Evolutionary conservation across 1,284 basidiomycete genomes (phyloP).

Genomic region (Pseudozyma flocculosa): DNA sequence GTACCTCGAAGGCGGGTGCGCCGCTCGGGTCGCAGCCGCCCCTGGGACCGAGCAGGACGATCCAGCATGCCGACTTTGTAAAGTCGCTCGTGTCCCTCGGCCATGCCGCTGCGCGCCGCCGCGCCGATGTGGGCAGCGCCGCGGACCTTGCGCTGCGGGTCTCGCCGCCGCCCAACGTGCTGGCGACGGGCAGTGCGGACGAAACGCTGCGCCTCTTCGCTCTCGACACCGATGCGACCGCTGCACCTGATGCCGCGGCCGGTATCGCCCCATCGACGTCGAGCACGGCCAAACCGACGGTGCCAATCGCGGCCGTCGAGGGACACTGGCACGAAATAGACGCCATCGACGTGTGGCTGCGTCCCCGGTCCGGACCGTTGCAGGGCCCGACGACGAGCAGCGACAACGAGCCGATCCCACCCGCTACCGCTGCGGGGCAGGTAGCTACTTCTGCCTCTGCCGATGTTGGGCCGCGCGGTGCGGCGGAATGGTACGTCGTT

Average conservation of each 20-base stretch:
- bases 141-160: no score
- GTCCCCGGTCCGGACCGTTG: neutral
- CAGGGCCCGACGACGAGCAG: no score
- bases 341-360: conserved; percentile 18
- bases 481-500: conserved; percentile 21
- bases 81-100: conserved; percentile 11
- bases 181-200: conserved; percentile 21
- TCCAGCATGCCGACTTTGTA: conserved; percentile 13
- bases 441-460: no score
- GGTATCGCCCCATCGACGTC: no score
- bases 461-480: neutral
- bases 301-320: conserved; percentile 11
- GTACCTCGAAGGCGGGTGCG: neutral
- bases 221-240: neutral
- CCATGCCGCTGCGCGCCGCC: no score
- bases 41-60: neutral
- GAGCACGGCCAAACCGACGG: conserved; percentile 1
- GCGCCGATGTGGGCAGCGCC: no score
- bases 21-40: conserved; percentile 1
- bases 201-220: conserved; percentile 22
- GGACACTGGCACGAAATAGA: conserved; percentile 49
- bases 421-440: no score
- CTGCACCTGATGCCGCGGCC: neutral
- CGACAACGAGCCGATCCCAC: no score
- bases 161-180: neutral